A percentile compares a stretch with the other conserved stretches of the same genome.
phyloP scores from a whole-genome alignment of 2,329 filamentous ascomycete genomes.

The Verticillium klebahnii region DNA sequence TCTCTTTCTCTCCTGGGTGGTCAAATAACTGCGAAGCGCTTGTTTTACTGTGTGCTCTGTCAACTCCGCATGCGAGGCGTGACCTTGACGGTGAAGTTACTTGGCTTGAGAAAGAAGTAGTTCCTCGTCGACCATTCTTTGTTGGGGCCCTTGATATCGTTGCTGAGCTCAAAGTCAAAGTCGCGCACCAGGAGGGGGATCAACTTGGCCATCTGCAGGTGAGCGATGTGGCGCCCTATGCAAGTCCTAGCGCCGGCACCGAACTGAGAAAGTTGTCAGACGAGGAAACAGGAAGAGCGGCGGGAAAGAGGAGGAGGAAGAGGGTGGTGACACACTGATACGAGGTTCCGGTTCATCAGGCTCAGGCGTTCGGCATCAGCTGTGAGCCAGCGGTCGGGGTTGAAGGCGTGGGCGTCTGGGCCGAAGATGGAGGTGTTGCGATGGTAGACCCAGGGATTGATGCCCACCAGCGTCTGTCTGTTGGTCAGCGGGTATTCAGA shows the following conservation, averaged over 20 bases:
- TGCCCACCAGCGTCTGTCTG: constrained; percentile 28
- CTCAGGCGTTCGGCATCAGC: constrained; percentile 14
- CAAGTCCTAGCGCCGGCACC: constrained; percentile 47
- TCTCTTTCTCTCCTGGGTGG: background rate
- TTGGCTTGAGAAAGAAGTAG: background rate
- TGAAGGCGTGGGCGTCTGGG: constrained; percentile 36
- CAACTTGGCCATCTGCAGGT: constrained; percentile 39
- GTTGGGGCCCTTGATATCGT: background rate
- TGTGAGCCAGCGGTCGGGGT: constrained; percentile 44
- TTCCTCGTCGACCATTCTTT: background rate
- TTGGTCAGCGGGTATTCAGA: constrained; percentile 28
- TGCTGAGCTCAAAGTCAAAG: constrained; percentile 24
- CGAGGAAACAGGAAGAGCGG: background rate
- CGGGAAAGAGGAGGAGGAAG: background rate
- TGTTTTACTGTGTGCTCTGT: background rate
- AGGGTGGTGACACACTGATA: constrained; percentile 1
- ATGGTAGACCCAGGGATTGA: constrained; percentile 32
- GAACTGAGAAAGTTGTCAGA: constrained; percentile 29
- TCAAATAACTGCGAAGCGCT: background rate
- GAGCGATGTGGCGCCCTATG: constrained; percentile 29
- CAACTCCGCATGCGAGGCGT: background rate
- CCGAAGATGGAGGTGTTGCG: constrained; percentile 38
- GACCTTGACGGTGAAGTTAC: background rate
- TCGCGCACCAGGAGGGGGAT: constrained; percentile 30
- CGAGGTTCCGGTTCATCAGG: constrained; percentile 9